Conservation (phyloP, 345 rosid genomes). For the Syzygium aromaticum region DNA sequence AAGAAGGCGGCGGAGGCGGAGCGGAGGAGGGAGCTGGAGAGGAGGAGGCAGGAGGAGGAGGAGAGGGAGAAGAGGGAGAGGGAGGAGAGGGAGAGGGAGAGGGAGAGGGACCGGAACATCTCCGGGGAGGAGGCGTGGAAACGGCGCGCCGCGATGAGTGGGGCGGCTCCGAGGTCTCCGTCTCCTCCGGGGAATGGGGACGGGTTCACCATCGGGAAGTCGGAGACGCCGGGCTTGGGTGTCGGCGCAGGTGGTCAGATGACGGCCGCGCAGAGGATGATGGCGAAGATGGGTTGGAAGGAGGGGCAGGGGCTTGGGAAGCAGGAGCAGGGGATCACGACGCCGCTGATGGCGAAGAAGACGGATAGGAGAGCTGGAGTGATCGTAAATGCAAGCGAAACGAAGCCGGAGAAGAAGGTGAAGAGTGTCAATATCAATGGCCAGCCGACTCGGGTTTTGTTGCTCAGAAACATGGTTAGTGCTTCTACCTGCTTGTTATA, state of each 20-base stretch:
- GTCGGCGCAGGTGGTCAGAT: slow-evolving; percentile 97
- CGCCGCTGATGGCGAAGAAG: slow-evolving; percentile 97
- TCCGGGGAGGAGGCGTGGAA: slow-evolving; percentile 99
- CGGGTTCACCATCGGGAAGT: slow-evolving; percentile 68
- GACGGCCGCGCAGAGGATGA: slow-evolving; percentile 99
- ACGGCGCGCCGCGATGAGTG: slow-evolving; percentile 89
- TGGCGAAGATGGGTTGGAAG: slow-evolving; percentile 99
- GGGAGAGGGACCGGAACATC: slow-evolving; percentile 34
- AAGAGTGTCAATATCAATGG: slow-evolving; percentile 83
- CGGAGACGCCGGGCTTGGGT: slow-evolving; percentile 86
- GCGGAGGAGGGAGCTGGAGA: slow-evolving; percentile 68
- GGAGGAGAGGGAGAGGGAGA: slow-evolving; percentile 41
- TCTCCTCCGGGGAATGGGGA: slow-evolving; percentile 63
- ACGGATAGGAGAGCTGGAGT: slow-evolving; percentile 98
- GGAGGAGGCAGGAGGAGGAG: slow-evolving; percentile 77
- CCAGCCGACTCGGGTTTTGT: slow-evolving; percentile 74
- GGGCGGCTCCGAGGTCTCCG: slow-evolving; percentile 51
- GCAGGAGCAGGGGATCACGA: slow-evolving; percentile 91
- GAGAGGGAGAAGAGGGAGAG: slow-evolving; percentile 51
- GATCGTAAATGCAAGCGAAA: slow-evolving; percentile 84
- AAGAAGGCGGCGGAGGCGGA: slow-evolving; percentile 71
- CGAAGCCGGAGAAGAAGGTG: slow-evolving; percentile 77
- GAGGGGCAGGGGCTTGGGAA: slow-evolving; percentile 98
- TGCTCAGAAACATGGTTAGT: slow-evolving; percentile 89
- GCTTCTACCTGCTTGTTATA: background rate